Evolutionary conservation across 441 rosid genomes (phyloP), one percentile per base, ranked within the genome.

Genomic region (Populus tomentosa): DNA sequence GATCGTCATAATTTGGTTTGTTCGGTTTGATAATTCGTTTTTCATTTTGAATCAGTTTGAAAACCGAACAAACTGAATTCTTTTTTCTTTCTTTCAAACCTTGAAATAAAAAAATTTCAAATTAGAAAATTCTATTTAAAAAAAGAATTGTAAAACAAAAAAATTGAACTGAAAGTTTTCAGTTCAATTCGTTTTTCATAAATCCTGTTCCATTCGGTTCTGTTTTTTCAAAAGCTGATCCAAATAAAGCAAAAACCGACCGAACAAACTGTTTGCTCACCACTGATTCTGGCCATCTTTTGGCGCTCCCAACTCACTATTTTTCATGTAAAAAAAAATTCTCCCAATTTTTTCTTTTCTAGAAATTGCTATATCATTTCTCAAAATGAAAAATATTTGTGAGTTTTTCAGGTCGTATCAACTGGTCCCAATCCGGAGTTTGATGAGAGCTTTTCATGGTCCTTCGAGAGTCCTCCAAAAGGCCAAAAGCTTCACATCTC

Each of bases 401-500:
- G 38, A 50, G 63, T 76, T 35, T 77, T 11, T 69, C 88, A 94
- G 98, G 88, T 97, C 75, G 92, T 93, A 50, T 93, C 99, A 24
- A 93, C 98, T 3, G 99, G 99, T 73, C 98, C 98, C 42, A 93
- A 93, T 84, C 99, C 99, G 2, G 99, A 97, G 72, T 97, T 98
- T 97, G 97, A 95, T 1, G 99, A 95, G 88, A 91, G 94, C 84
- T 97, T 97, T 86, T 80, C 96, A 28, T 97, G 99, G 99, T 85
- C 97, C 77, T 96, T 94, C 78, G 98, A 96, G 82, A 92, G 95
- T 85, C 98, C 99, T 78, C 99, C 98, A 10, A 96, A 96, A 84
- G 98, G 99, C 83, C 98, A 94, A 80, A 96, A 96, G 81, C 98
- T 92, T 81, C 98, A 92, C 40, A 94, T 94, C 33, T 92, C 97